Percentiles rank a stretch among this genome's conserved stretches.
These are phyloP conservation scores for Hymenoscyphus occultus DNA, from an alignment of 2,329 filamentous ascomycete genomes.

Conservation along the genomic window DNA sequence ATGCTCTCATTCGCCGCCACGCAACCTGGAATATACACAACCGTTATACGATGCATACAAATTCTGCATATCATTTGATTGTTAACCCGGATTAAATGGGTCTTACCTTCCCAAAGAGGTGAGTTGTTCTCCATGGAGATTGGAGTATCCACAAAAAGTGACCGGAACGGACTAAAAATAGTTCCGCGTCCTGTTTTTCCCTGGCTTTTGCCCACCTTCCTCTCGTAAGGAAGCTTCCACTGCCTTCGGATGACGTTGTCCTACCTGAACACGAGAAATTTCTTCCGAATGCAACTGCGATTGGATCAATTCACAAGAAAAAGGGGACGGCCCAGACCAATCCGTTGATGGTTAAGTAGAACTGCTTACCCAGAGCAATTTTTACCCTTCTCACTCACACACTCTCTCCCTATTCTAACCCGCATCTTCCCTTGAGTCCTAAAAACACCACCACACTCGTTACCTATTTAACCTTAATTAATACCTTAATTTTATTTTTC, in stretches of 20 bases:
- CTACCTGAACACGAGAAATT: slow-evolving; percentile 14
- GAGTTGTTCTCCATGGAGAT: neutral
- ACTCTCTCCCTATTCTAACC: neutral
- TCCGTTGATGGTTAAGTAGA: slow-evolving; percentile 8
- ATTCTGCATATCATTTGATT: neutral
- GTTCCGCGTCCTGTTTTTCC: neutral
- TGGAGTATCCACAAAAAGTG: neutral
- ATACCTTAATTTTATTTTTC: neutral
- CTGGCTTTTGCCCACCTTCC: neutral
- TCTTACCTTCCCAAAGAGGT: neutral
- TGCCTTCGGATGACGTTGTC: slow-evolving; percentile 14
- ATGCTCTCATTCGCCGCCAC: neutral
- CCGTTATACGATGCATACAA: neutral
- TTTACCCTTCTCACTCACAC: neutral
- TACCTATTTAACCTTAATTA: neutral
- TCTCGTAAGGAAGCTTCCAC: slow-evolving; percentile 5
- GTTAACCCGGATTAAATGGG: neutral
- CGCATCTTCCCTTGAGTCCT: neutral
- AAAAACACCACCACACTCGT: slow-evolving; percentile 5
- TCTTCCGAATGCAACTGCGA: neutral
- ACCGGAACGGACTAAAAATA: neutral
- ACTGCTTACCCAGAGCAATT: neutral
- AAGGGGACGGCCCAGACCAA: neutral
- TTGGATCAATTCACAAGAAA: neutral
- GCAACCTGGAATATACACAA: neutral